Evolutionary conservation across 169 alveolate species (phyloP).

Genomic region (Plasmodium falciparum): DNA sequence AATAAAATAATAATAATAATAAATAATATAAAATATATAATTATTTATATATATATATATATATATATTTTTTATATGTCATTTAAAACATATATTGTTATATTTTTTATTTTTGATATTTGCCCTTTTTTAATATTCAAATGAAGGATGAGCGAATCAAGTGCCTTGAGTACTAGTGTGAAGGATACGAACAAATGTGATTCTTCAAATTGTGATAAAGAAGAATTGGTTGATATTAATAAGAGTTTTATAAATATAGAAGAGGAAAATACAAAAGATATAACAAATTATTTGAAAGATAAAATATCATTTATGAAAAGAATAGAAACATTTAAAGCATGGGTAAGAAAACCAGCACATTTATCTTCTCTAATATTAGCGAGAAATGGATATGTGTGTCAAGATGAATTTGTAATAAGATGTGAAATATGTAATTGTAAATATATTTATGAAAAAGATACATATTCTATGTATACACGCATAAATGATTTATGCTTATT

Average conservation of each 20-base stretch:
- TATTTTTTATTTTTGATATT: too few species aligned
- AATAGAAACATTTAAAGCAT: conserved; percentile 32
- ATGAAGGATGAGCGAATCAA: too few species aligned
- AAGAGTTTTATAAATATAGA: conserved; percentile 41
- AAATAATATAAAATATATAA: too few species aligned
- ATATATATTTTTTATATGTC: too few species aligned
- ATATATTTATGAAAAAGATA: conserved; percentile 47
- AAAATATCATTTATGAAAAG: conserved; percentile 28
- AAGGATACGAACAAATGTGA: too few species aligned
- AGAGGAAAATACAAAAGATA: conserved; percentile 28
- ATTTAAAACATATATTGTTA: too few species aligned
- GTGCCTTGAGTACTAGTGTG: too few species aligned
- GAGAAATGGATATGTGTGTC: conserved; percentile 67
- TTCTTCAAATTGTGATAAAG: not conserved
- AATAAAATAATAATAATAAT: too few species aligned
- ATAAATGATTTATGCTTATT: conserved; percentile 66
- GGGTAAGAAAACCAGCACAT: conserved; percentile 65
- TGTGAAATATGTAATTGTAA: conserved; percentile 67
- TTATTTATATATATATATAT: too few species aligned
- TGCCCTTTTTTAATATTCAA: too few species aligned
- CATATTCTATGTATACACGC: conserved; percentile 65
- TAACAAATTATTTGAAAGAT: conserved; percentile 19
- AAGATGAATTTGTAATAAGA: conserved; percentile 28
- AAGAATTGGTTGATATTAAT: conserved; percentile 36
- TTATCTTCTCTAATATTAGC: conserved; percentile 57